Base-by-base conservation (phyloP, 495 filamentous ascomycete genomes). In the Glonium stellatum region DNA sequence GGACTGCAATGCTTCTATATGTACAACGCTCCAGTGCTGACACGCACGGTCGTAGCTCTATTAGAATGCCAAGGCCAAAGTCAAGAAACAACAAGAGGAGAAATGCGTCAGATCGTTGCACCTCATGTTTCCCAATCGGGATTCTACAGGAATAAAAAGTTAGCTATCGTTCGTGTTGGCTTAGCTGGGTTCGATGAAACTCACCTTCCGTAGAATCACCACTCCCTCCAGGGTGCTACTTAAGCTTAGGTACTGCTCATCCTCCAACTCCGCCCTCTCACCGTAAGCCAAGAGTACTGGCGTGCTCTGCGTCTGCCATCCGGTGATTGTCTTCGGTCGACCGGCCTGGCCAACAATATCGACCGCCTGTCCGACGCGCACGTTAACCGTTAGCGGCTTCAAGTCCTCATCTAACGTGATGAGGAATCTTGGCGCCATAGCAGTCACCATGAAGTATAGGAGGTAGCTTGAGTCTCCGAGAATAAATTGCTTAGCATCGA, bases 271-370 rank as follows among this genome's bases (percentile, higher is more conserved):
- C 44, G 93, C 93, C 67, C 93, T 79, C 79, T 99, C 93, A 13
- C 93, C 95, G 72, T 96, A 84, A 9, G 89, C 84, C 69, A 99
- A 77, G 57, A 99, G 77, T 53, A 99, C 93, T 3, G 93, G 93
- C 19, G 93, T 97, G 76, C 89, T 97, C 76, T 99, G 93, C 60
- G 93, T 99, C 77, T 99, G 93, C 93, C 93, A 99, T 41, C 93
- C 93, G 15, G 93, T 99, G 65, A 99, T 99, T 3, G 95, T 97
- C 85, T 97, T 99, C 51, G 93, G 93, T 63, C 92, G 80, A 59
- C 93, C 93, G 0, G 95, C 93, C 74, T 97, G 93, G 48, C 93
- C 93, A 41, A 99, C 93, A 52, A 97, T 91, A 74, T 99, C 93
- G 35, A 99, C 93, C 49, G 93, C 93, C 74, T 99, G 93, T 70